These are phyloP conservation scores for Gossypium aridum DNA, from an alignment of 441 rosid genomes.

Conservation along the genomic window DNA sequence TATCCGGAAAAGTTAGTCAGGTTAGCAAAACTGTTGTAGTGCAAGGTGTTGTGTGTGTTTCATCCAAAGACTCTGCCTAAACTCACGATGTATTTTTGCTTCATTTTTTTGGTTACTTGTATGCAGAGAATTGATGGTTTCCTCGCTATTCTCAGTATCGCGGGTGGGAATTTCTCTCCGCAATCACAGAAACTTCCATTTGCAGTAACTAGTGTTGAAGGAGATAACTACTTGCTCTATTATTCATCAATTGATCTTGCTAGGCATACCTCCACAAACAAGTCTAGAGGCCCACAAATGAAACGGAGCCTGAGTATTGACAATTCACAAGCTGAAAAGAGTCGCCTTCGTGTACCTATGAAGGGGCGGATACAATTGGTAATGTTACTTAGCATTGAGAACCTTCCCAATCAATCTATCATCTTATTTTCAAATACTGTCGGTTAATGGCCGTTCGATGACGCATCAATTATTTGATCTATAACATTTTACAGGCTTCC, in stretches of 20 bases:
- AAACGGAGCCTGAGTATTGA: slow-evolving; percentile 38
- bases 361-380: slow-evolving; percentile 59
- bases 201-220: slow-evolving; percentile 47
- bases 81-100: not conserved
- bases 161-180: slow-evolving; percentile 52
- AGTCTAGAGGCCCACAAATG: slow-evolving; percentile 26
- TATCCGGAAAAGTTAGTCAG: slow-evolving; percentile 42
- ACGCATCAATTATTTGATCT: not conserved
- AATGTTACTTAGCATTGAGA: slow-evolving; percentile 10
- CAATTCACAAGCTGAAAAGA: slow-evolving; percentile 28
- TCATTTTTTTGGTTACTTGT: slow-evolving; percentile 9
- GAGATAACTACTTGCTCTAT: slow-evolving; percentile 46
- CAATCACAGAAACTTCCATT: slow-evolving; percentile 50
- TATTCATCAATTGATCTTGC: slow-evolving; percentile 44
- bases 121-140: slow-evolving; percentile 52
- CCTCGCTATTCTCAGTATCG: slow-evolving; percentile 49
- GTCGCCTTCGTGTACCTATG: slow-evolving; percentile 42
- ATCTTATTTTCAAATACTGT: not conserved
- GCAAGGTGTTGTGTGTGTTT: not conserved
- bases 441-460: not conserved
- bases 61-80: not conserved
- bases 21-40: slow-evolving; percentile 23
- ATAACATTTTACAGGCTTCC: too few species aligned
- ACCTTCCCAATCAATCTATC: not conserved
- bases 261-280: slow-evolving; percentile 20